Conservation (phyloP, 305 asterid genomes). For the Nicotiana rustica region DNA sequence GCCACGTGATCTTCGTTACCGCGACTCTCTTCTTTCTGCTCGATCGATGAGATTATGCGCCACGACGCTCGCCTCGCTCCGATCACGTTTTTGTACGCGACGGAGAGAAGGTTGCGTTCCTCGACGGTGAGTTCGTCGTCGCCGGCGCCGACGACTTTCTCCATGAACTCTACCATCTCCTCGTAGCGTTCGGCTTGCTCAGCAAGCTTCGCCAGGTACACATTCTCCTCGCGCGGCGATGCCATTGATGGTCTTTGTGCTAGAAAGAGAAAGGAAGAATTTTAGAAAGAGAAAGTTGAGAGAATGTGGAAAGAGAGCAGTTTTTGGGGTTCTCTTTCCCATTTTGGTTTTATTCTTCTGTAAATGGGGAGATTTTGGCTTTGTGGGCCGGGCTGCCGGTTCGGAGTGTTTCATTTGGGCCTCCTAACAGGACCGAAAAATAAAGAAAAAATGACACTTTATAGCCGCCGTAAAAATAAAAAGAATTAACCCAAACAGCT, state of each 20-base stretch:
- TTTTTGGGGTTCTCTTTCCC: background rate
- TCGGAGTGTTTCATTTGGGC: background rate
- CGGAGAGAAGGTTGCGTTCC: slow-evolving; percentile 39
- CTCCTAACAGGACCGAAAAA: background rate
- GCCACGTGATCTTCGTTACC: slow-evolving; percentile 40
- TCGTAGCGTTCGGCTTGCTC: slow-evolving; percentile 41
- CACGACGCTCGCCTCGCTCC: slow-evolving; percentile 40
- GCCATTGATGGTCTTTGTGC: slow-evolving; percentile 23
- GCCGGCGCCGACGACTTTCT: slow-evolving; percentile 28
- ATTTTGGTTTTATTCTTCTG: background rate
- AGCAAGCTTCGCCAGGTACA: slow-evolving; percentile 41
- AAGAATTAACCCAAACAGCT: too few relatives aligned
- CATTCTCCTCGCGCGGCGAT: slow-evolving; percentile 38
- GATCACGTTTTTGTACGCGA: slow-evolving; percentile 41
- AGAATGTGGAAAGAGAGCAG: slow-evolving; percentile 9
- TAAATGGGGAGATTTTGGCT: background rate
- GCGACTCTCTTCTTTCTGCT: slow-evolving; percentile 39
- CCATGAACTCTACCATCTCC: slow-evolving; percentile 42
- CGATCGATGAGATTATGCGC: slow-evolving; percentile 41
- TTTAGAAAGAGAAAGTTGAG: slow-evolving; percentile 6
- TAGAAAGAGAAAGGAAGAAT: background rate
- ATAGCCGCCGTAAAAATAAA: too few relatives aligned
- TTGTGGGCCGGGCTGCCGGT: slow-evolving; percentile 12
- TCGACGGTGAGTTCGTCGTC: slow-evolving; percentile 36
- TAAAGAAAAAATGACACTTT: too few relatives aligned